Evolutionary conservation across 1,139 yeast genomes (phyloP).

Genomic region (Yamadazyma kanchanaburiensis): DNA sequence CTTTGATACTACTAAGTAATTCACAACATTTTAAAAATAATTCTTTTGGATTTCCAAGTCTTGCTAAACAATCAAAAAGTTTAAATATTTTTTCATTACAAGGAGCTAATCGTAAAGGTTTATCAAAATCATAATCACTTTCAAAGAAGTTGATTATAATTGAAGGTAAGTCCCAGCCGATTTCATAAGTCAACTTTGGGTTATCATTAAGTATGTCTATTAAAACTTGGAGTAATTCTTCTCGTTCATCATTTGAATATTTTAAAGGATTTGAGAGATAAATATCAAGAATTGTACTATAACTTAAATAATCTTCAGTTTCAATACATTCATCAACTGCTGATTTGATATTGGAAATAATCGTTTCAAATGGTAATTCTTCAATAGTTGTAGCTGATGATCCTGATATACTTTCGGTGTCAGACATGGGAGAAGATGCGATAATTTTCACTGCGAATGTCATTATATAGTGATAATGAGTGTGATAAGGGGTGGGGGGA

Average conservation of each 20-base stretch:
- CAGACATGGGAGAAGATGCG: too few relatives aligned
- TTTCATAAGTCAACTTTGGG: conserved; percentile 53
- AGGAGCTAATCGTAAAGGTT: conserved; percentile 29
- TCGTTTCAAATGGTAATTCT: conserved; percentile 22
- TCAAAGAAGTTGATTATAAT: conserved; percentile 49
- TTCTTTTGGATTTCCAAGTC: conserved; percentile 76
- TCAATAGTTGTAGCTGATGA: conserved; percentile 25
- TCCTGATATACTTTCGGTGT: conserved; percentile 16
- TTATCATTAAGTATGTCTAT: conserved; percentile 26
- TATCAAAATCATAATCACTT: conserved; percentile 17
- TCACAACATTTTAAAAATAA: conserved; percentile 69
- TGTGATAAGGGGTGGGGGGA: neutral
- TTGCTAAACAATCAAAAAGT: conserved; percentile 58
- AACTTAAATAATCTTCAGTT: conserved; percentile 63
- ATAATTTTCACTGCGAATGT: too few relatives aligned
- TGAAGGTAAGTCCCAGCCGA: conserved; percentile 88
- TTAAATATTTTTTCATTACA: conserved; percentile 37
- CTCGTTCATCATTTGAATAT: conserved; percentile 50
- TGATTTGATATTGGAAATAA: conserved; percentile 24
- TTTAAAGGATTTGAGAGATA: conserved; percentile 46
- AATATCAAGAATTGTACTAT: conserved; percentile 66
- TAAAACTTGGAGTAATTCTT: conserved; percentile 41
- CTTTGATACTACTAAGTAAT: conserved; percentile 33
- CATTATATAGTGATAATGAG: too few relatives aligned
- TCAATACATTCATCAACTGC: conserved; percentile 40